A percentile compares a stretch with the other conserved stretches of the same genome.
Evolutionary conservation across 352 stramenopile species (phyloP).

Genomic region (Phytopythium montanum): DNA sequence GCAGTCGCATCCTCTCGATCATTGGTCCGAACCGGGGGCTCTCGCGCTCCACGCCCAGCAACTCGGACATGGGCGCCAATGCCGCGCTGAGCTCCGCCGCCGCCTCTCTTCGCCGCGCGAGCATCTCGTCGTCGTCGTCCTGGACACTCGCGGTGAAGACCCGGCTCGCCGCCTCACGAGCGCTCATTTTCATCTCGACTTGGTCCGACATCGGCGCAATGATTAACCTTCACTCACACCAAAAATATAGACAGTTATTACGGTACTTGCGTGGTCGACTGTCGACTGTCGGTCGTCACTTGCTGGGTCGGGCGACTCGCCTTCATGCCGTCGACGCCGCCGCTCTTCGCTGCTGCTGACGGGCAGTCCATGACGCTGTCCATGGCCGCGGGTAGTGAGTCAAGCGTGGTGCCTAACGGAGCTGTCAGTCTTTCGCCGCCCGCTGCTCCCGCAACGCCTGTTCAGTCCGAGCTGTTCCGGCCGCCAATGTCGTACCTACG

Average conservation of each 20-base stretch:
- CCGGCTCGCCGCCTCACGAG: conserved; percentile 31
- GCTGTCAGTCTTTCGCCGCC: conserved; percentile 4
- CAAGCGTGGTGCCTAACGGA: background rate
- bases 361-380: conserved; percentile 8
- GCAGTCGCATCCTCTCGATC: background rate
- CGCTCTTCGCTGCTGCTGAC: conserved; percentile 12
- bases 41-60: conserved; percentile 6
- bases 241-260: background rate
- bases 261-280: background rate
- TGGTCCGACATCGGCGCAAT: background rate
- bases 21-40: background rate
- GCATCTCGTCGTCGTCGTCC: conserved; percentile 14
- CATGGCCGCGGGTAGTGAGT: background rate
- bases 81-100: conserved; percentile 36
- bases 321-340: conserved; percentile 25
- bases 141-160: conserved; percentile 58
- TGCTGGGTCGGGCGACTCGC: no score
- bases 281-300: background rate
- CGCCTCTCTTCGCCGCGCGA: conserved; percentile 19
- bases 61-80: conserved; percentile 25
- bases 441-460: background rate
- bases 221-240: conserved; percentile 10
- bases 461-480: conserved; percentile 9
- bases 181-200: background rate
- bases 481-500: conserved; percentile 39